phyloP scores from a whole-genome alignment of 768 basidiomycete species.

The Lactarius indigo region DNA sequence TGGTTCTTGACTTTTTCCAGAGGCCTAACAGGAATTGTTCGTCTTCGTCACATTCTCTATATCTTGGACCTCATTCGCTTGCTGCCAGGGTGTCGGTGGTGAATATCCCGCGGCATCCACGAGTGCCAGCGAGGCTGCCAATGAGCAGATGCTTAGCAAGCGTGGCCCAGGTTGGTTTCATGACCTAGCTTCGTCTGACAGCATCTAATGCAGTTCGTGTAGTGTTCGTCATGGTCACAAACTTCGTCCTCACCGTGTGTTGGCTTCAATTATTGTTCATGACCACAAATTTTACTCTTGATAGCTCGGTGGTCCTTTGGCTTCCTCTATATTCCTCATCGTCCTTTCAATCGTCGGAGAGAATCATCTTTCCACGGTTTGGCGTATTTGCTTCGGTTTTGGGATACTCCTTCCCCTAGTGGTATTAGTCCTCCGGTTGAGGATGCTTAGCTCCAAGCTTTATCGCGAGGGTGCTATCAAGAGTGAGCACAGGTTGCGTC shows the following conservation, averaged over 20 bases:
- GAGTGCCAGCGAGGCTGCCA: constrained; percentile 66
- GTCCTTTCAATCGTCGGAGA: constrained; percentile 63
- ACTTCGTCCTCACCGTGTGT: constrained; percentile 59
- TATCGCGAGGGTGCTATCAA: constrained; percentile 65
- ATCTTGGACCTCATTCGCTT: constrained; percentile 1
- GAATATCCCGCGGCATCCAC: constrained; percentile 75
- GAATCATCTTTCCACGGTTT: constrained; percentile 57
- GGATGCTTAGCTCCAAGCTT: constrained; percentile 65
- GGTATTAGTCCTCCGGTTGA: constrained; percentile 68
- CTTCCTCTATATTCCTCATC: constrained; percentile 63
- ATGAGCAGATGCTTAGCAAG: constrained; percentile 56
- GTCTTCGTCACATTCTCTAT: constrained; percentile 25
- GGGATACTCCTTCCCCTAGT: constrained; percentile 59
- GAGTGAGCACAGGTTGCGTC: constrained; percentile 34
- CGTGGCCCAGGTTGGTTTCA: constrained; percentile 54
- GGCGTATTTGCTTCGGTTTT: constrained; percentile 64
- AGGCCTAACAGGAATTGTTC: constrained; percentile 63
- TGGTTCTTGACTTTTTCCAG: constrained; percentile 73
- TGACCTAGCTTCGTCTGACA: neutral
- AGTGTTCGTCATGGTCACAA: constrained; percentile 76
- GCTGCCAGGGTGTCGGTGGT: constrained; percentile 60
- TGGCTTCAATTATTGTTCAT: neutral
- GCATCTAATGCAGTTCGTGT: constrained; percentile 1
- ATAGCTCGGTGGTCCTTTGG: constrained; percentile 63
- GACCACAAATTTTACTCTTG: constrained; percentile 1